A percentile compares a stretch with the other conserved stretches of the same genome.
phyloP scores from a whole-genome alignment of 2,329 filamentous ascomycete species.

The Raffaelea albimanens region DNA sequence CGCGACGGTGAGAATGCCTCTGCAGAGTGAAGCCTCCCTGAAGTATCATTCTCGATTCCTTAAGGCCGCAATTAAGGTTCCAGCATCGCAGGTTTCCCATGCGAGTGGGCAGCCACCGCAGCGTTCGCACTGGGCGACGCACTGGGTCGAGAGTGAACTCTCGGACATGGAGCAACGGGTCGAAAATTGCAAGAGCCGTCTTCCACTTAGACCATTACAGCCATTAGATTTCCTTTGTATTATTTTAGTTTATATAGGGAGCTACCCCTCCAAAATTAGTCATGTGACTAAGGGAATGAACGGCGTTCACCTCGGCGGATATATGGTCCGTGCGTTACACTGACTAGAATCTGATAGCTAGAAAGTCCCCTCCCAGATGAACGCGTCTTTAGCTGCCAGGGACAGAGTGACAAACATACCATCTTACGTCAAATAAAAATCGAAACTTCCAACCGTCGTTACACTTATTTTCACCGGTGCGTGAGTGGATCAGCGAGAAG shows the following conservation, averaged over 20 bases:
- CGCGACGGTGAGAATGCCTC: constrained; percentile 60
- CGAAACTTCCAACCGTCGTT: too few species aligned
- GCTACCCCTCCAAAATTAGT: too few species aligned
- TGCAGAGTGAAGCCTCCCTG: constrained; percentile 67
- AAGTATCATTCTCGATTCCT: constrained; percentile 60
- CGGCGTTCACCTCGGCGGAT: too few species aligned
- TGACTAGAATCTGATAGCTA: too few species aligned
- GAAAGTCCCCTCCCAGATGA: too few species aligned
- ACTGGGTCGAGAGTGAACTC: constrained; percentile 32
- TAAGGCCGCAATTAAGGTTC: constrained; percentile 39
- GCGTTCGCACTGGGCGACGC: constrained; percentile 60
- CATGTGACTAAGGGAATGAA: too few species aligned
- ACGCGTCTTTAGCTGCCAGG: too few species aligned
- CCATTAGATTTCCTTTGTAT: not conserved
- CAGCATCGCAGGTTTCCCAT: constrained; percentile 58
- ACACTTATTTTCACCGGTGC: too few species aligned
- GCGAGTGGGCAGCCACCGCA: constrained; percentile 57
- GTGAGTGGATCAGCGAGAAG: too few species aligned
- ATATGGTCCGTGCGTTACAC: too few species aligned
- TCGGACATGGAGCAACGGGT: constrained; percentile 42
- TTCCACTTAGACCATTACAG: constrained; percentile 16
- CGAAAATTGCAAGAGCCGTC: constrained; percentile 34
- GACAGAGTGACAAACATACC: too few species aligned
- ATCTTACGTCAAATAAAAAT: too few species aligned
- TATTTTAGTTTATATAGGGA: constrained; percentile 5